phyloP scores from a whole-genome alignment of 805 yeast genomes.

The Ogataea pini region DNA sequence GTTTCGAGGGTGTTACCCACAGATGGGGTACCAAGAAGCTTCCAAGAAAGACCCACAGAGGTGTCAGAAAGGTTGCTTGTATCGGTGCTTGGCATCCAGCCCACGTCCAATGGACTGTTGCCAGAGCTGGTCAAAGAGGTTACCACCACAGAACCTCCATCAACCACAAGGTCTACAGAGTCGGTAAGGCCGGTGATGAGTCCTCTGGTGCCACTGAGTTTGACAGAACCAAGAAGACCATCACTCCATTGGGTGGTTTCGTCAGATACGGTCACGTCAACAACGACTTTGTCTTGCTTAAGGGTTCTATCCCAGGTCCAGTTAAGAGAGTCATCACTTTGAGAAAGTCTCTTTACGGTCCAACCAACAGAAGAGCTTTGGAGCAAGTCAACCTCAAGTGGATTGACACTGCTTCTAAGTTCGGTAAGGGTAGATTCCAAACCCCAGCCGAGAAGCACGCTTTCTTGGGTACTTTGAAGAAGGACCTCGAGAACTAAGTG shows the following conservation, averaged over 20 bases:
- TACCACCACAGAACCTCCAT: conserved; percentile 99
- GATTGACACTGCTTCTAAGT: conserved; percentile 99
- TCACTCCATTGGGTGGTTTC: conserved; percentile 99
- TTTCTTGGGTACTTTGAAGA: conserved; percentile 99
- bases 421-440: conserved; percentile 99
- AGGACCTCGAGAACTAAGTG: conserved; percentile 62
- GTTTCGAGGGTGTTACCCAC: conserved; percentile 99
- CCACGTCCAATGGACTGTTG: conserved; percentile 99
- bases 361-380: conserved; percentile 96
- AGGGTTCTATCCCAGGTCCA: conserved; percentile 99
- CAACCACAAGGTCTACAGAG: conserved; percentile 99
- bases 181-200: conserved; percentile 96
- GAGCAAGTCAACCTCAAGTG: conserved; percentile 97
- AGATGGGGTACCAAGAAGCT: conserved; percentile 99
- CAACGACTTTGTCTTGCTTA: conserved; percentile 95
- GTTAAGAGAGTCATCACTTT: conserved; percentile 99
- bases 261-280: conserved; percentile 98
- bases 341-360: conserved; percentile 97
- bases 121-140: conserved; percentile 99
- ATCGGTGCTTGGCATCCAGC: conserved; percentile 99
- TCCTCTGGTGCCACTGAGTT: conserved; percentile 93
- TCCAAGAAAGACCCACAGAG: conserved; percentile 99
- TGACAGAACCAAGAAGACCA: conserved; percentile 99
- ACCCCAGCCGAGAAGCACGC: conserved; percentile 99
- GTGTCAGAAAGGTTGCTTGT: conserved; percentile 99